phyloP scores from a whole-genome alignment of 306 rosid genomes.

The Adenanthera pavonina region DNA sequence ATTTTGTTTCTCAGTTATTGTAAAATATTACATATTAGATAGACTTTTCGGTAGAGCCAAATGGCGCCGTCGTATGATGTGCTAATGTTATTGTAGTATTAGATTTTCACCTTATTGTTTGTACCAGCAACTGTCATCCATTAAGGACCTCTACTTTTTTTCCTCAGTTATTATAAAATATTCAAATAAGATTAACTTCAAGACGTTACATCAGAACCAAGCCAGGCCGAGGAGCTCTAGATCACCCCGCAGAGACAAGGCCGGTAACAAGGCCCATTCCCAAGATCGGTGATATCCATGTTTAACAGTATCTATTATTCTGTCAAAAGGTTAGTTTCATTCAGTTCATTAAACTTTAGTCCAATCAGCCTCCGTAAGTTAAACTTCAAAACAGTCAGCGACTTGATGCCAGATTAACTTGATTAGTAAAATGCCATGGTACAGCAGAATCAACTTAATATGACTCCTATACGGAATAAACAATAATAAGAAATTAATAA shows the following conservation, averaged over 20 bases:
- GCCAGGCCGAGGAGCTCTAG: neutral
- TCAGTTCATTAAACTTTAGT: neutral
- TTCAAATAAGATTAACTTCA: neutral
- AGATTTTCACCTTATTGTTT: too few species aligned
- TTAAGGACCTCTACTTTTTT: neutral
- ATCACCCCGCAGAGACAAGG: neutral
- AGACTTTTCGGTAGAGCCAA: too few species aligned
- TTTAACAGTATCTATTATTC: neutral
- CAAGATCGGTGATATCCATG: neutral
- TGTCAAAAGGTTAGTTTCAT: neutral
- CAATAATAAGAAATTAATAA: neutral
- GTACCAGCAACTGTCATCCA: neutral
- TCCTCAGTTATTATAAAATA: neutral
- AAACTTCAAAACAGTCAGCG: neutral
- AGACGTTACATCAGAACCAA: neutral
- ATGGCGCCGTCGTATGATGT: too few species aligned
- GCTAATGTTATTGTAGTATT: too few species aligned
- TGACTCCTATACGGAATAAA: neutral
- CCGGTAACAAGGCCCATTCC: neutral
- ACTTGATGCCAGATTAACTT: neutral
- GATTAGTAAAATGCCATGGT: neutral
- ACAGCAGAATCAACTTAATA: constrained; percentile 32
- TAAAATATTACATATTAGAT: too few species aligned
- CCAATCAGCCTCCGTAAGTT: neutral
- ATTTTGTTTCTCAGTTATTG: too few species aligned